Evolutionary conservation across 2,329 filamentous ascomycete genomes (phyloP).

Genomic region (Fusarium subtropicale): DNA sequence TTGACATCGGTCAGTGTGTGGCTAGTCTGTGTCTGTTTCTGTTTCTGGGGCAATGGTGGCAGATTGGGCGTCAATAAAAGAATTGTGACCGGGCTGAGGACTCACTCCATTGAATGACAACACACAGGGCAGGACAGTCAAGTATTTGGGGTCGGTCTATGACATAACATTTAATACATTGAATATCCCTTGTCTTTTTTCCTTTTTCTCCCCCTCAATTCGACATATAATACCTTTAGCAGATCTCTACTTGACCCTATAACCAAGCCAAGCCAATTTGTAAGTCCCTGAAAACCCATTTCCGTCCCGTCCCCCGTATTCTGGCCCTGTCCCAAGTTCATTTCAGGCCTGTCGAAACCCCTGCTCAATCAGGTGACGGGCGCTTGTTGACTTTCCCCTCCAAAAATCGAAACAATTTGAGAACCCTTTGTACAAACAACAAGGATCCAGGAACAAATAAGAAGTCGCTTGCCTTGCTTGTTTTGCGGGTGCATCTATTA

Average conservation of each 20-base stretch:
- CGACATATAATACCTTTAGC: not conserved
- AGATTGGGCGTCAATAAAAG: conserved; percentile 48
- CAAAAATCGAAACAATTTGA: conserved; percentile 33
- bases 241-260: conserved; percentile 3
- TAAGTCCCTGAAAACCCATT: conserved; percentile 24
- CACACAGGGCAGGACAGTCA: conserved; percentile 26
- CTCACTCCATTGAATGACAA: conserved; percentile 40
- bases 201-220: conserved; percentile 5
- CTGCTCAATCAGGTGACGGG: conserved; percentile 46
- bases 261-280: not conserved
- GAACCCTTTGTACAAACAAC: conserved; percentile 38
- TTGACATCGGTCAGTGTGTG: conserved; percentile 18
- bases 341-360: conserved; percentile 31
- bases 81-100: conserved; percentile 8
- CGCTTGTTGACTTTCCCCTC: conserved; percentile 48
- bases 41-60: conserved; percentile 48
- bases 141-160: conserved; percentile 18
- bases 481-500: conserved; percentile 17
- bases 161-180: conserved; percentile 16
- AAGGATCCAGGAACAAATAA: conserved; percentile 41
- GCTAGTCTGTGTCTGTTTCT: conserved; percentile 42
- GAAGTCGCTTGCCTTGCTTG: conserved; percentile 5
- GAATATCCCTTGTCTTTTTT: conserved; percentile 15
- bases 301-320: conserved; percentile 28
- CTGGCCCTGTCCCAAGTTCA: conserved; percentile 15